phyloP scores from a whole-genome alignment of 2,329 filamentous ascomycete species.

The Reticulascus tulasneorum region DNA sequence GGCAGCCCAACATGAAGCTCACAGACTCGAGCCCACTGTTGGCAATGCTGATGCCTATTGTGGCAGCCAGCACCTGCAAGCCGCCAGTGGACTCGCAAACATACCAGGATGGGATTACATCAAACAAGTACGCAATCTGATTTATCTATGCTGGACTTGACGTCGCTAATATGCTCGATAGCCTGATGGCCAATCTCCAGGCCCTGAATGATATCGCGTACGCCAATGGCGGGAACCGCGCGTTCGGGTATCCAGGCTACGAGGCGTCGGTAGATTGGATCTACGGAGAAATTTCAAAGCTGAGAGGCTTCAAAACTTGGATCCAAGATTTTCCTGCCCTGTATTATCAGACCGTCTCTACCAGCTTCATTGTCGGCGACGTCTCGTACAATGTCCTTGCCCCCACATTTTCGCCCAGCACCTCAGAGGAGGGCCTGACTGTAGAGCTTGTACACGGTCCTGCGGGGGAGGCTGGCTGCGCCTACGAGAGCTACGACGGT shows the following conservation, averaged over 20 bases:
- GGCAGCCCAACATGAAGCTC: too few relatives aligned
- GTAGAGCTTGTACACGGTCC: conserved; percentile 21
- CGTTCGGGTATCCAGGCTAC: conserved; percentile 26
- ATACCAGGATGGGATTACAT: too few relatives aligned
- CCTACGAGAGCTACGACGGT: conserved; percentile 19
- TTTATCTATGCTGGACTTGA: too few relatives aligned
- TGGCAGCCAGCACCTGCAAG: too few relatives aligned
- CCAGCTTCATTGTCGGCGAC: conserved; percentile 17
- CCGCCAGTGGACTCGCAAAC: too few relatives aligned
- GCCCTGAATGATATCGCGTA: conserved; percentile 25
- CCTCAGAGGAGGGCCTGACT: conserved; percentile 23
- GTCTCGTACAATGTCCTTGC: conserved; percentile 21
- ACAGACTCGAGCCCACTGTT: too few relatives aligned
- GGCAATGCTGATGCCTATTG: too few relatives aligned
- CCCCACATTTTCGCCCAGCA: conserved; percentile 26
- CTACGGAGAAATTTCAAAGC: conserved; percentile 20
- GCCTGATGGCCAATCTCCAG: conserved; percentile 18
- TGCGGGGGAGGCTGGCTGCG: conserved; percentile 21
- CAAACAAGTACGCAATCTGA: too few relatives aligned
- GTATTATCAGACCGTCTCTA: conserved; percentile 17
- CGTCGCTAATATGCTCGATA: too few relatives aligned
- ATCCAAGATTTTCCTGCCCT: conserved; percentile 25
- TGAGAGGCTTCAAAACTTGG: conserved; percentile 22
- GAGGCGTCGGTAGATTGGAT: conserved; percentile 29
- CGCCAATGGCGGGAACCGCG: conserved; percentile 26